A percentile compares a stretch with the other conserved stretches of the same genome.
These are phyloP conservation scores for Tuber indicum DNA, from an alignment of 495 filamentous ascomycete species.

Conservation along the genomic window DNA sequence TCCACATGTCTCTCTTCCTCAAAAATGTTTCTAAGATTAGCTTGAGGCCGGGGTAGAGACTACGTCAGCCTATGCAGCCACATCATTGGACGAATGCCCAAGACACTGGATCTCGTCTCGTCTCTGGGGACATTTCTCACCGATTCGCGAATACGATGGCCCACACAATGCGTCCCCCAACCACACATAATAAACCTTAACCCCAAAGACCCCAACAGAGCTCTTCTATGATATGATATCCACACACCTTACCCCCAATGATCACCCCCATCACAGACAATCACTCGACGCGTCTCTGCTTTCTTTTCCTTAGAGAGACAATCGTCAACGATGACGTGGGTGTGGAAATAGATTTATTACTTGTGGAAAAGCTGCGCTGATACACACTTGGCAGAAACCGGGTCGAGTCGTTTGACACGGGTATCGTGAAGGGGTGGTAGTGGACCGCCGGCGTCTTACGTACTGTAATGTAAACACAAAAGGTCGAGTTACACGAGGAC, in stretches of 20 bases:
- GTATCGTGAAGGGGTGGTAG: too few relatives aligned
- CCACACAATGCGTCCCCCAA: neutral
- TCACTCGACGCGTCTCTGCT: neutral
- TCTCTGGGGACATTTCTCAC: neutral
- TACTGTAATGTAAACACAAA: neutral
- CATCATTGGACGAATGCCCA: neutral
- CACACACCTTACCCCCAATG: too few relatives aligned
- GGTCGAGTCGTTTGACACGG: too few relatives aligned
- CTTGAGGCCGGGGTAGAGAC: neutral
- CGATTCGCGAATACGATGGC: neutral
- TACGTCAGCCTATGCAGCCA: neutral
- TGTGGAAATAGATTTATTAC: neutral
- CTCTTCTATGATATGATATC: neutral
- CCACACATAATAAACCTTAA: neutral
- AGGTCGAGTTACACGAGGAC: neutral
- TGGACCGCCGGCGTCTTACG: neutral
- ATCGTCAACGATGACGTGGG: neutral
- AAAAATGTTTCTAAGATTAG: neutral
- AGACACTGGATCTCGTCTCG: neutral
- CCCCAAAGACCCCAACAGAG: neutral
- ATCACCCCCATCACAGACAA: neutral
- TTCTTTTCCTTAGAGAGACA: neutral
- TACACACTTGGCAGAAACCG: neutral
- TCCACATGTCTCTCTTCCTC: neutral
- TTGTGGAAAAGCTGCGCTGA: neutral